A percentile compares a stretch with the other conserved stretches of the same genome.
Evolutionary conservation across 345 rosid species (phyloP).

Genomic region (Citropsis articulata): DNA sequence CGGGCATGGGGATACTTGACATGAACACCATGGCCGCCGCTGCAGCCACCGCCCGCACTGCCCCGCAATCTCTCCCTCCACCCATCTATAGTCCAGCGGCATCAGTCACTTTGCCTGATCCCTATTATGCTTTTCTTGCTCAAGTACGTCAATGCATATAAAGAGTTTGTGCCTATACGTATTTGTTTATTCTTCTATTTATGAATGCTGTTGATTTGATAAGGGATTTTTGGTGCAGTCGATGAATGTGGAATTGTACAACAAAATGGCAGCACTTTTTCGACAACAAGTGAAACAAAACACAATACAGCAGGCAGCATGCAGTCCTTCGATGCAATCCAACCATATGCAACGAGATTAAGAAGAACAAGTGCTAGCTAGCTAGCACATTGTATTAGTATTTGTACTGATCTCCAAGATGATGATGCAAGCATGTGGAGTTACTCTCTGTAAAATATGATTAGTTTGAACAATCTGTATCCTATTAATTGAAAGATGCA

Average conservation of each 20-base stretch:
- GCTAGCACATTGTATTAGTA: too few relatives aligned
- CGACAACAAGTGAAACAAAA: conserved; percentile 46
- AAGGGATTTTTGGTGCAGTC: conserved; percentile 30
- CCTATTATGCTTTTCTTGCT: conserved; percentile 48
- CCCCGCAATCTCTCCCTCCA: conserved; percentile 14
- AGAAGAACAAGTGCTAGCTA: neutral
- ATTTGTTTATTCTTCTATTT: neutral
- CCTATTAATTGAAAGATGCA: too few relatives aligned
- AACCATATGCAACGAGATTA: conserved; percentile 1
- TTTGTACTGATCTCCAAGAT: neutral
- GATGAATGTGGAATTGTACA: conserved; percentile 48
- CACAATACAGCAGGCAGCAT: conserved; percentile 28
- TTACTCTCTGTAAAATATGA: neutral
- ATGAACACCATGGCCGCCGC: conserved; percentile 14
- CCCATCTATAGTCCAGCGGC: conserved; percentile 19
- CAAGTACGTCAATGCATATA: conserved; percentile 32
- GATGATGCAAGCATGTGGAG: too few relatives aligned
- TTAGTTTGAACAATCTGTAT: neutral
- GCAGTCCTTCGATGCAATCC: conserved; percentile 23
- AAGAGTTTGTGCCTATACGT: neutral
- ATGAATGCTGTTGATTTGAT: neutral
- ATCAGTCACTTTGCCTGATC: conserved; percentile 33
- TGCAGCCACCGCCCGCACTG: neutral
- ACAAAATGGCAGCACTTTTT: conserved; percentile 46
- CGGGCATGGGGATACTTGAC: conserved; percentile 36